These are phyloP conservation scores for Chrysochromulina tobinii DNA, from an alignment of 78 protist species.

Conservation along the genomic window DNA sequence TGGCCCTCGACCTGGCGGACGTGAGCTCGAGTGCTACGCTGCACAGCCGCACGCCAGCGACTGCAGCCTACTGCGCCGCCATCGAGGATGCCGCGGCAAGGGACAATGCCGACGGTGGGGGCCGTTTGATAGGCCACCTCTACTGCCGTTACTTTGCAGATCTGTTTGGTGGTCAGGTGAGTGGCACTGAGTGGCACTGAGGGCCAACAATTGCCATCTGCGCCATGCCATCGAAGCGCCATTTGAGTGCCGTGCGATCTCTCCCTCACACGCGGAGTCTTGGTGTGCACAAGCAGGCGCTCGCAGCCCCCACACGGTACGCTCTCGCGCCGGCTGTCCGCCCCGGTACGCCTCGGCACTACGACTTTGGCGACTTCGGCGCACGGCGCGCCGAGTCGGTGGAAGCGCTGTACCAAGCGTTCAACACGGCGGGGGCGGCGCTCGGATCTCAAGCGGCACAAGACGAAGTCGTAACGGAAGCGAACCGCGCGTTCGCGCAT, in stretches of 20 bases:
- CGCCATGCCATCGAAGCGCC: too few species aligned
- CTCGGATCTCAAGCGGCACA: too few species aligned
- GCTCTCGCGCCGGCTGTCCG: not conserved
- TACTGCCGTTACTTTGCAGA: slow-evolving; percentile 7
- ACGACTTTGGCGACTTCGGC: not conserved
- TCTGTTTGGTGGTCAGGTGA: not conserved
- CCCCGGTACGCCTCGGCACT: not conserved
- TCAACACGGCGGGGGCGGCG: not conserved
- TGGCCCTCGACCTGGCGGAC: not conserved
- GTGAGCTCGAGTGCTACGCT: not conserved
- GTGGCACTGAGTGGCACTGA: too few species aligned
- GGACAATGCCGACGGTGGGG: not conserved
- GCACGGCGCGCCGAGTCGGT: not conserved
- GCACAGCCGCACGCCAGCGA: not conserved
- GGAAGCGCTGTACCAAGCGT: not conserved
- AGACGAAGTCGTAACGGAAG: too few species aligned
- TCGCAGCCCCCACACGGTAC: not conserved
- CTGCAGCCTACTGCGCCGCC: not conserved
- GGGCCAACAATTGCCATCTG: too few species aligned
- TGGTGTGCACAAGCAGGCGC: not conserved
- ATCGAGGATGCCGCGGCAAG: not conserved
- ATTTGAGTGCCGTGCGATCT: too few species aligned
- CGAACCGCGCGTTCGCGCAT: too few species aligned
- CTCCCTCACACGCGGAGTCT: too few species aligned
- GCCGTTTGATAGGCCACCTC: not conserved